Evolutionary conservation across 2,329 filamentous ascomycete species (phyloP).

Genomic region (Tympanopsis confertula): DNA sequence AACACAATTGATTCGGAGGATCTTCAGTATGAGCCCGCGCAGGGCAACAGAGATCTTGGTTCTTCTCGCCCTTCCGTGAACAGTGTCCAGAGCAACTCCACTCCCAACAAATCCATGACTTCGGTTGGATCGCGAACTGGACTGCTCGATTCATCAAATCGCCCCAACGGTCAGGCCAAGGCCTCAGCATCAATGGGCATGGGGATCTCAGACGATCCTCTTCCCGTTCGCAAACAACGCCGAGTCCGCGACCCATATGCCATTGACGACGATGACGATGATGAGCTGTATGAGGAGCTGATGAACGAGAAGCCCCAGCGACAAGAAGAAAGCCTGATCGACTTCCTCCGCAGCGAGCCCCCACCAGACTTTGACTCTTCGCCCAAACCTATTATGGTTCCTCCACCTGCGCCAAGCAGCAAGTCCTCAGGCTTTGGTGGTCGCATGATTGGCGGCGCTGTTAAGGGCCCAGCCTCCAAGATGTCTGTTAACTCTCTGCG

Average conservation of each 20-base stretch:
- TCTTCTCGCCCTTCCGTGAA: background rate
- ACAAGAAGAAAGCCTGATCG: constrained; percentile 30
- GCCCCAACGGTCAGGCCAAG: constrained; percentile 2
- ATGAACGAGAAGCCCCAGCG: constrained; percentile 12
- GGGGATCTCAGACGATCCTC: constrained; percentile 8
- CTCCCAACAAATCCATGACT: constrained; percentile 16
- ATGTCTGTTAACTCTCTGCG: background rate
- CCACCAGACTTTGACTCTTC: background rate
- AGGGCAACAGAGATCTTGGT: constrained; percentile 4
- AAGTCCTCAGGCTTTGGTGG: background rate
- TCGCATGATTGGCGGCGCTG: no score
- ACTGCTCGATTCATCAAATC: constrained; percentile 22
- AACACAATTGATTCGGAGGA: constrained; percentile 50
- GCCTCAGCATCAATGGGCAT: no score
- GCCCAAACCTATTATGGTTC: background rate
- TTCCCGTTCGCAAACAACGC: constrained; percentile 34
- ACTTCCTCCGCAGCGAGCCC: background rate
- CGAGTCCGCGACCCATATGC: constrained; percentile 51
- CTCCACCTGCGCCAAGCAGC: background rate
- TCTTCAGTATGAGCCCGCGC: constrained; percentile 13
- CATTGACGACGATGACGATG: constrained; percentile 36
- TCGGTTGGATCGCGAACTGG: constrained; percentile 36
- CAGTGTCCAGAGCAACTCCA: background rate
- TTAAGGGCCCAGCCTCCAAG: background rate
- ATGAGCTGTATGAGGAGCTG: constrained; percentile 31